Evolutionary conservation across 495 filamentous ascomycete species (phyloP).

Genomic region (Pseudevernia furfuracea): DNA sequence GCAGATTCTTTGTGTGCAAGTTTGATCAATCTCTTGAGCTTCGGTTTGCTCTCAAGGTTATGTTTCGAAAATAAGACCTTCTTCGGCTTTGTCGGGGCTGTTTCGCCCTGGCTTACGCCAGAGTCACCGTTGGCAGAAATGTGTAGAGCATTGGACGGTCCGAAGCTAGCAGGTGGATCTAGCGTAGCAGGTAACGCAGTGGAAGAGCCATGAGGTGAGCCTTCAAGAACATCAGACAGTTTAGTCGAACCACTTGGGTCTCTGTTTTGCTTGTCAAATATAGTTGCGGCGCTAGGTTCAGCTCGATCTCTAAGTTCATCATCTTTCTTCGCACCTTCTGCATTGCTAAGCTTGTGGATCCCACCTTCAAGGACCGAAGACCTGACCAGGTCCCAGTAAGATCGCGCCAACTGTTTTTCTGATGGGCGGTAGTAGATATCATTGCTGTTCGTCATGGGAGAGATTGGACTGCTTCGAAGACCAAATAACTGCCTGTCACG

Average conservation of each 20-base stretch:
- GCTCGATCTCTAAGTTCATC: neutral
- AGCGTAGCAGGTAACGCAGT: neutral
- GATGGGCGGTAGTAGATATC: constrained; percentile 11
- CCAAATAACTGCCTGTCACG: neutral
- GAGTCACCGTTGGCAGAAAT: neutral
- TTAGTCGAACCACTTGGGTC: neutral
- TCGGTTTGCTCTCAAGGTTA: constrained; percentile 1
- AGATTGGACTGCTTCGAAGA: constrained; percentile 1
- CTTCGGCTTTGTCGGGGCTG: neutral
- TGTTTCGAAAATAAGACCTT: constrained; percentile 1
- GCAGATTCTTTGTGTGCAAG: constrained; percentile 5
- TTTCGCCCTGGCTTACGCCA: neutral
- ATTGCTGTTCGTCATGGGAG: neutral
- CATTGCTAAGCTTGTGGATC: neutral
- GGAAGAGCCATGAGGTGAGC: neutral
- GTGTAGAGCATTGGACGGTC: neutral
- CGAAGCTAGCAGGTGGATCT: neutral
- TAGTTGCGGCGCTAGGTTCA: neutral
- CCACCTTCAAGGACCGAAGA: neutral
- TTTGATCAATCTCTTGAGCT: constrained; percentile 6
- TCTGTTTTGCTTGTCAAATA: neutral
- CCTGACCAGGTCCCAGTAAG: constrained; percentile 12
- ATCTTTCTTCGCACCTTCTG: neutral
- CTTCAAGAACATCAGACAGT: neutral
- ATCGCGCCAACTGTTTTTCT: constrained; percentile 10